phyloP scores from a whole-genome alignment of 2,329 filamentous ascomycete genomes.

The Fusarium pilosicola region DNA sequence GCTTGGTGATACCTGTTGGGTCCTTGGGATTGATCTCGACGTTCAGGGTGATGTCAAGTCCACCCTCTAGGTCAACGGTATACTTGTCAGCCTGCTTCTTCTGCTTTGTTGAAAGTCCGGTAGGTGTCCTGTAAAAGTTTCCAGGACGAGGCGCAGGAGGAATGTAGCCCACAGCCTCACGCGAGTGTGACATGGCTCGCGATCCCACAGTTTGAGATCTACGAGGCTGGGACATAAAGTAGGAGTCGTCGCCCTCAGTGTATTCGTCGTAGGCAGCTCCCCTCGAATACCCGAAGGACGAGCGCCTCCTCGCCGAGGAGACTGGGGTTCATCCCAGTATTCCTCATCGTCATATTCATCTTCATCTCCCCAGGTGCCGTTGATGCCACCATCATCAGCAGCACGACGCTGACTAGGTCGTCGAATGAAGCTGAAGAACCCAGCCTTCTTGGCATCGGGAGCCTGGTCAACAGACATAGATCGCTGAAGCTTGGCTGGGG shows the following conservation, averaged over 20 bases:
- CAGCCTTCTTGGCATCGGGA: slow-evolving; percentile 55
- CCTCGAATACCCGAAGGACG: slow-evolving; percentile 51
- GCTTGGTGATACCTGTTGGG: slow-evolving; percentile 85
- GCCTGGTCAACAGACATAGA: slow-evolving; percentile 70
- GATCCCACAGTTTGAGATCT: slow-evolving; percentile 46
- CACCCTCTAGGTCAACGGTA: slow-evolving; percentile 81
- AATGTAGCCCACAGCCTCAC: slow-evolving; percentile 37
- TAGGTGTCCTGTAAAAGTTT: slow-evolving; percentile 75
- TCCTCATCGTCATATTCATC: slow-evolving; percentile 47
- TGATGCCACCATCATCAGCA: slow-evolving; percentile 64
- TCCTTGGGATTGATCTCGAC: slow-evolving; percentile 88
- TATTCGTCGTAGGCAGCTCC: slow-evolving; percentile 61
- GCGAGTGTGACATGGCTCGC: slow-evolving; percentile 44
- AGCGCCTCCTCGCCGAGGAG: slow-evolving; percentile 32
- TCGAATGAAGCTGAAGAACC: slow-evolving; percentile 55
- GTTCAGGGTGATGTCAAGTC: slow-evolving; percentile 87
- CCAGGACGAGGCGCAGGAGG: slow-evolving; percentile 45
- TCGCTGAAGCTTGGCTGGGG: slow-evolving; percentile 57
- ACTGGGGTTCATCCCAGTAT: slow-evolving; percentile 38
- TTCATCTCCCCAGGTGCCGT: slow-evolving; percentile 62
- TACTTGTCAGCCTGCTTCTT: slow-evolving; percentile 63
- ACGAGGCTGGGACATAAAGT: slow-evolving; percentile 59
- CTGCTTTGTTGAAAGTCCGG: slow-evolving; percentile 72
- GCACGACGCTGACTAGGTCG: slow-evolving; percentile 53
- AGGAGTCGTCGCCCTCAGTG: slow-evolving; percentile 65